Evolutionary conservation across 2,329 filamentous ascomycete genomes (phyloP), one percentile per base, ranked within the genome.

Genomic region (Remersonia thermophila): DNA sequence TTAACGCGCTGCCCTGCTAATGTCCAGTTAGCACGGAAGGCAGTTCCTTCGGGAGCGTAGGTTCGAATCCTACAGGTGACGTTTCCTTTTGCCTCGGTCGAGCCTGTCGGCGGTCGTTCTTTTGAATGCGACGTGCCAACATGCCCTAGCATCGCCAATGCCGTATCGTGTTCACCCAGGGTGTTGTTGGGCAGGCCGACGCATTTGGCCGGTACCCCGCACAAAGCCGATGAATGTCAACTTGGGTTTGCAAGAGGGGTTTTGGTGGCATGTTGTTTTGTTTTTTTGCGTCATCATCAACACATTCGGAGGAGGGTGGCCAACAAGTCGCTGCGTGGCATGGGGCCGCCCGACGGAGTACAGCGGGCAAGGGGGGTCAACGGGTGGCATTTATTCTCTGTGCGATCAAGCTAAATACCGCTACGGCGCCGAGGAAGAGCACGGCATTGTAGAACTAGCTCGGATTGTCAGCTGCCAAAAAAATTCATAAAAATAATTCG

Each of bases 361-460:
- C 5, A 28, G 12, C 11, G 12, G 5, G 4, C 12, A 28, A 11
- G 11, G 27, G 27, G 12, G 11, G 5, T 28, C 32, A 16, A 7
- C 25, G 32, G 6, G 45, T 51, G 17, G 68, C 69, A 44, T 77
- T 76, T 71, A 95, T 82, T 47, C 81, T 80, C 54, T 98, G 91
- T 18, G 89, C 91, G 42, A 91, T 78, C 41, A 98, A 65, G 56
- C 89, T 93, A 64, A 96, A 95, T 41, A 94, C 77, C 7, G 89
- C 86, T 16, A 98, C 83, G 0, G 91, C 95, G 16, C 87, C 91
- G 69, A 98, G 89, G 63, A 96, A 98, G 2, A 96, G 67, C 1
- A 95, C 86, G 1, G 93, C 76, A 53, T 98, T 96, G 62, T 98
- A 98, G 58, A 98, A 98, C 91, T 94, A 7, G 8, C n/a, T 1